Evolutionary conservation across 1,284 basidiomycete species (phyloP).

Genomic region (Schizopora paradoxa): DNA sequence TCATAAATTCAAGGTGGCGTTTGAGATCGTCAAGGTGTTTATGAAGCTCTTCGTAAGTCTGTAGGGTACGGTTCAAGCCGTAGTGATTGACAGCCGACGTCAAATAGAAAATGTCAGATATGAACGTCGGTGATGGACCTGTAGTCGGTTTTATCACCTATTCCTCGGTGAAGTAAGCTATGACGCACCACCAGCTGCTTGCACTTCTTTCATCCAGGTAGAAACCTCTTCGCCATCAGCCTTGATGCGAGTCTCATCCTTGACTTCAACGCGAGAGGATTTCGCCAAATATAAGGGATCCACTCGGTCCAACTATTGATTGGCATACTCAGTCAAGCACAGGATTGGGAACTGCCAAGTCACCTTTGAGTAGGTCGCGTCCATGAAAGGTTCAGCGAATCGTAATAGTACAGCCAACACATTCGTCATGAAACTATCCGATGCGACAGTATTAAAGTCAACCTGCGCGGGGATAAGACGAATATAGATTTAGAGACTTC

Average conservation of each 20-base stretch:
- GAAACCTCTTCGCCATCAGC: constrained; percentile 82
- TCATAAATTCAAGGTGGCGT: constrained; percentile 60
- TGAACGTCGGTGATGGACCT: constrained; percentile 78
- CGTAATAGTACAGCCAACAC: constrained; percentile 77
- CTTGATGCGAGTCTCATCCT: constrained; percentile 88
- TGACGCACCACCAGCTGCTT: constrained; percentile 36
- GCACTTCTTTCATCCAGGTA: constrained; percentile 59
- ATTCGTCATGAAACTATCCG: constrained; percentile 93
- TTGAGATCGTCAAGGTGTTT: constrained; percentile 76
- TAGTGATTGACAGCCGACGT: constrained; percentile 82
- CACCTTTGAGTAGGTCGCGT: constrained; percentile 86
- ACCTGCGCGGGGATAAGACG: constrained; percentile 44
- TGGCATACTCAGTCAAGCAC: not conserved
- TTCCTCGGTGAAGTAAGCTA: not conserved
- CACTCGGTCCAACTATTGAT: constrained; percentile 79
- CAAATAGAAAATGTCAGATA: constrained; percentile 93
- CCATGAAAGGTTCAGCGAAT: constrained; percentile 97
- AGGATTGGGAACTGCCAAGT: too few relatives aligned
- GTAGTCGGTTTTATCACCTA: constrained; percentile 12
- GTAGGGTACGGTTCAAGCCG: constrained; percentile 77
- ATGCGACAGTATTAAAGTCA: constrained; percentile 79
- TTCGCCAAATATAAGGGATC: constrained; percentile 79
- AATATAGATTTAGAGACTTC: not conserved
- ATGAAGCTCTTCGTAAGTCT: constrained; percentile 62
- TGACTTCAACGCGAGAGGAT: constrained; percentile 67